Conservation (phyloP, 371 early-diverging fungal species). For the Lichtheimia corymbifera region DNA sequence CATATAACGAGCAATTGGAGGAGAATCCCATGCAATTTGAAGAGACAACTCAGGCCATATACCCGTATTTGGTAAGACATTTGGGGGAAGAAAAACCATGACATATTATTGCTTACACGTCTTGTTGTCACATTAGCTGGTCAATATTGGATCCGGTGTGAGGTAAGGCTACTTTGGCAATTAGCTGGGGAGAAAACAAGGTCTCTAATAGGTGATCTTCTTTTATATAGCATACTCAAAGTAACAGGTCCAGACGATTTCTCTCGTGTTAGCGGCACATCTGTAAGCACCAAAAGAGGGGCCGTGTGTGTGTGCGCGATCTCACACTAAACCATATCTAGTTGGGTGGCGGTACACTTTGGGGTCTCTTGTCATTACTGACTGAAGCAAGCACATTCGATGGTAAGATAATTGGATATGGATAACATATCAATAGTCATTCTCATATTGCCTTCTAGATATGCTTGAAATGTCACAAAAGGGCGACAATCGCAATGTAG, state of each 20-base stretch:
- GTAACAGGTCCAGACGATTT: conserved; percentile 80
- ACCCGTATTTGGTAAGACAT: conserved; percentile 77
- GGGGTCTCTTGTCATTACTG: conserved; percentile 90
- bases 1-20: conserved; percentile 65
- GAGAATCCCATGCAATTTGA: conserved; percentile 84
- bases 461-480: conserved; percentile 91
- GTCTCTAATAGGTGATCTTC: not conserved
- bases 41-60: conserved; percentile 66
- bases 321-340: conserved; percentile 15
- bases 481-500: conserved; percentile 92
- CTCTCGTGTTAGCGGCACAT: conserved; percentile 91
- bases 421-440: too few species aligned
- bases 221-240: conserved; percentile 67
- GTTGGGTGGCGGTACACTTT: conserved; percentile 97
- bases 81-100: not conserved
- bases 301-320: too few species aligned
- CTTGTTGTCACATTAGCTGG: conserved; percentile 51
- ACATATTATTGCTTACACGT: not conserved
- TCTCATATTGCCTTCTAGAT: conserved; percentile 42
- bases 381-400: conserved; percentile 87
- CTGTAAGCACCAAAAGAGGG: conserved; percentile 48
- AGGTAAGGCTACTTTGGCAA: conserved; percentile 34
- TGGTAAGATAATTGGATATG: conserved; percentile 37
- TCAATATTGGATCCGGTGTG: conserved; percentile 93
- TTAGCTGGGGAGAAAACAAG: not conserved